A percentile compares a stretch with the other conserved stretches of the same genome.
phyloP scores from a whole-genome alignment of 257 asterid genomes.

The Parsonsia alboflavescens region DNA sequence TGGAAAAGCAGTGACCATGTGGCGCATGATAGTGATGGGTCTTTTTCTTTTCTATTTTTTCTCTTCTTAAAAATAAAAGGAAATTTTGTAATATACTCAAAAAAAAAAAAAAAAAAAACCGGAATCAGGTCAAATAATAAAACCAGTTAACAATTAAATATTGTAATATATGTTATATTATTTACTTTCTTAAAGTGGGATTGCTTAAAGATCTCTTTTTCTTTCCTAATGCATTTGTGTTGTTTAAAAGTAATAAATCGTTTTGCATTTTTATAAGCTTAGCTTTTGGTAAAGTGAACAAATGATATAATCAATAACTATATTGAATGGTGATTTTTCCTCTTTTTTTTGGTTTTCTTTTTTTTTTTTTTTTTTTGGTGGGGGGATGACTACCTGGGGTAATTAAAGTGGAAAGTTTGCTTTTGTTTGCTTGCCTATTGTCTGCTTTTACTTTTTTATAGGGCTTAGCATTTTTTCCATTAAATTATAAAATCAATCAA shows the following conservation, averaged over 20 bases:
- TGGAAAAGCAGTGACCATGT: slow-evolving; percentile 28
- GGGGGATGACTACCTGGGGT: background rate
- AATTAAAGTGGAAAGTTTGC: slow-evolving; percentile 31
- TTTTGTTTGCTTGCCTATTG: slow-evolving; percentile 30
- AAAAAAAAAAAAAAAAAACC: too few species aligned
- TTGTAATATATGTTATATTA: too few species aligned
- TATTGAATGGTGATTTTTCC: background rate
- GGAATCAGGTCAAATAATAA: too few species aligned
- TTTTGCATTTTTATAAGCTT: background rate
- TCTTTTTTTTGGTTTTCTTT: background rate
- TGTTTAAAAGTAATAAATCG: background rate
- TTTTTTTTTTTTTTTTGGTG: background rate
- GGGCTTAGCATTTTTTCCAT: too few species aligned
- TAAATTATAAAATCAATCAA: too few species aligned
- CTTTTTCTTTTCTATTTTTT: background rate
- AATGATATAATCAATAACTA: slow-evolving; percentile 4
- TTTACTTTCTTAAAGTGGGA: too few species aligned
- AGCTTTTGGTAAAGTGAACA: slow-evolving; percentile 27
- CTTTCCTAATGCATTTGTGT: background rate
- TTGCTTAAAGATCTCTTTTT: background rate
- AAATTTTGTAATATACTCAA: too few species aligned
- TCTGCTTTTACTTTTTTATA: slow-evolving; percentile 23
- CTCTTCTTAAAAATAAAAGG: too few species aligned
- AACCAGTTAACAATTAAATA: too few species aligned
- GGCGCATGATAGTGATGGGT: slow-evolving; percentile 44